phyloP scores from a whole-genome alignment of 495 filamentous ascomycete genomes.

The Pyrenula massariospora region DNA sequence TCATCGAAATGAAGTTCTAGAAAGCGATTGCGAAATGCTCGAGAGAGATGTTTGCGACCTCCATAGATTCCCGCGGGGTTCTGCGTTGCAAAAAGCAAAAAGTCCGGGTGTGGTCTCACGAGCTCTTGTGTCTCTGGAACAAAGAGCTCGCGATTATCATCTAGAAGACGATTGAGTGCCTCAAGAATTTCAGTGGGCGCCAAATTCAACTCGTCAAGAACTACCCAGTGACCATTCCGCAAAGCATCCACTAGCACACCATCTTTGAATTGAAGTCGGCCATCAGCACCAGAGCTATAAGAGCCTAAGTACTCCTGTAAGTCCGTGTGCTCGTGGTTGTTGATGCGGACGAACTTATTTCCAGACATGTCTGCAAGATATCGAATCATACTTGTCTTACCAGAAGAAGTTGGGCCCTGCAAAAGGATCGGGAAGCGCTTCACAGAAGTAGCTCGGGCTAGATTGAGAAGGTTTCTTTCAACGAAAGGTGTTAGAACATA shows the following conservation, averaged over 20 bases:
- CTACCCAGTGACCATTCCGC: conserved; percentile 91
- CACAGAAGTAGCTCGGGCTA: conserved; percentile 85
- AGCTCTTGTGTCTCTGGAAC: conserved; percentile 95
- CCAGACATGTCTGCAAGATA: conserved; percentile 91
- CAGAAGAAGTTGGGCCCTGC: conserved; percentile 91
- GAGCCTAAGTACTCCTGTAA: conserved; percentile 95
- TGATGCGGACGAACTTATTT: conserved; percentile 95
- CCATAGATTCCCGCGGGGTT: conserved; percentile 95
- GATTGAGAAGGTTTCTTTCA: conserved; percentile 82
- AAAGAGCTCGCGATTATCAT: conserved; percentile 95
- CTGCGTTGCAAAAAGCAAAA: conserved; percentile 98
- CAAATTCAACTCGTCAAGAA: conserved; percentile 92
- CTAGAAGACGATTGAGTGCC: conserved; percentile 84
- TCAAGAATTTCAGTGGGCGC: conserved; percentile 95
- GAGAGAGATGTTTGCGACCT: conserved; percentile 81
- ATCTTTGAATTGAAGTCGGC: conserved; percentile 81
- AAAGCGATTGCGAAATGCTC: conserved; percentile 94
- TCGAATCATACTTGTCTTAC: conserved; percentile 99
- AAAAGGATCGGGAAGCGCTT: conserved; percentile 88
- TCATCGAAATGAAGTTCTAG: conserved; percentile 97
- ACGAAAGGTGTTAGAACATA: conserved; percentile 97
- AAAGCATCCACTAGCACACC: conserved; percentile 89
- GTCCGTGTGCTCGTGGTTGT: conserved; percentile 98
- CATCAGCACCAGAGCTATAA: conserved; percentile 76
- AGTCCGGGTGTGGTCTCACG: conserved; percentile 81